Evolutionary conservation across 306 rosid genomes (phyloP), one percentile per base, ranked within the genome.

Genomic region (Vachellia pachyceras): DNA sequence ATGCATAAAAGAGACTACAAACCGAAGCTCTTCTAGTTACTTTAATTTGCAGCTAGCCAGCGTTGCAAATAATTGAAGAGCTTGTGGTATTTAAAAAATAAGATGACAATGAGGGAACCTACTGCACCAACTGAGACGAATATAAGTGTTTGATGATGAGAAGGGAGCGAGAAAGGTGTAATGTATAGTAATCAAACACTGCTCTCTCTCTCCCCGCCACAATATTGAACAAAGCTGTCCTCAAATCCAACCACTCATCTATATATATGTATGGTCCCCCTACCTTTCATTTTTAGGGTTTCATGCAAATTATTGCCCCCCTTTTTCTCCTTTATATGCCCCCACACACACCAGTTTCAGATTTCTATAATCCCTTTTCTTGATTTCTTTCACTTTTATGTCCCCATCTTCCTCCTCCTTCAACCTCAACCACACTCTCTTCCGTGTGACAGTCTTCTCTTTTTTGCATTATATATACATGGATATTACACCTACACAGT

Each of bases 261-360:
- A 35, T 20, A 29, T 20, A 29, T 29, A 29, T 29, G 1, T 60
- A 75, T 77, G 80, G 80, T 65, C 73, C 80, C 80, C 36, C 14
- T 9, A 64, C 5, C 54, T 77, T 5, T 63, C 47, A 33, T 45
- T 64, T 77, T 36, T 55, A 75, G 70, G 70, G 35, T 75, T 74
- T 64, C n/a, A 40, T 80, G 41, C 63, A 52, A 41, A 67, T 77
- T 49, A 73, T 69, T 72, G 74, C 47, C 75, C 75, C 2, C 3
- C n/a, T n/a, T n/a, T 35, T 50, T 23, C 23, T 54, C 47, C 61
- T 40, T 74, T 52, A 41, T 44, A 3, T 55, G 63, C 5, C 63
- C 61, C 69, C 52, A 69, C 69, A 0, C 29, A 41, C 18, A 1
- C 47, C 79, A 57, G 36, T 14, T 60, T 60, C 58, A 12, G 11